Evolutionary conservation across 805 yeast genomes (phyloP).

Genomic region (Starmerella bombi): DNA sequence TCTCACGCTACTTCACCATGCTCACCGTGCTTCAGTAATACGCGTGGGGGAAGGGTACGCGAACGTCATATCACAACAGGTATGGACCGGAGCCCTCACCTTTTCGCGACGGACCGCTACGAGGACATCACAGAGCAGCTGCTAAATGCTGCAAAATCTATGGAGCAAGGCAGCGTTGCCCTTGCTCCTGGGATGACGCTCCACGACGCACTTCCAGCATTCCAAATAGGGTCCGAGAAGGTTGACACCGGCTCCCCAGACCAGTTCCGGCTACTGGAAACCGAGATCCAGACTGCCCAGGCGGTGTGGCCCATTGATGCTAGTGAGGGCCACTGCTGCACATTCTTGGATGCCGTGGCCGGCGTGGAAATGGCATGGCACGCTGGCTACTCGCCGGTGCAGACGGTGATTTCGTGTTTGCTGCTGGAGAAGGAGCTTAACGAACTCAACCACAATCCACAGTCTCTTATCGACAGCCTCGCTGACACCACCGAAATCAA

Average conservation of each 20-base stretch:
- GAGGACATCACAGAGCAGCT: conserved; percentile 24
- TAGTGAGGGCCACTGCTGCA: conserved; percentile 32
- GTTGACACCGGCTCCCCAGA: conserved; percentile 67
- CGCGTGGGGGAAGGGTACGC: neutral
- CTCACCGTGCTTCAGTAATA: no score
- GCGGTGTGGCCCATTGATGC: conserved; percentile 31
- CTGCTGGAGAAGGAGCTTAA: conserved; percentile 50
- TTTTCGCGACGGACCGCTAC: conserved; percentile 24
- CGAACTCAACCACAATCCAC: conserved; percentile 18
- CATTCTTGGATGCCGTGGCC: conserved; percentile 42
- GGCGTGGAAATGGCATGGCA: conserved; percentile 59
- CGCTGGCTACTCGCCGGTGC: conserved; percentile 58
- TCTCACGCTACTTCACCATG: no score
- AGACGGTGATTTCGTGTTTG: conserved; percentile 61
- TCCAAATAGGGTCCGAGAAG: conserved; percentile 53
- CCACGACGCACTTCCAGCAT: conserved; percentile 75
- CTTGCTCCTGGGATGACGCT: conserved; percentile 50
- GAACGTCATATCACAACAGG: neutral
- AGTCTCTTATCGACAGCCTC: neutral
- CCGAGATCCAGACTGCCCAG: conserved; percentile 29
- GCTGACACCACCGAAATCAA: no score
- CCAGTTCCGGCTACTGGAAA: conserved; percentile 27
- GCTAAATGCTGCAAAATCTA: conserved; percentile 11
- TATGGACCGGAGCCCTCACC: conserved; percentile 19
- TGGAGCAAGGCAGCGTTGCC: conserved; percentile 44